Base-by-base conservation (phyloP, 139 green algal species). In the Tetradesmus lagerheimii region DNA sequence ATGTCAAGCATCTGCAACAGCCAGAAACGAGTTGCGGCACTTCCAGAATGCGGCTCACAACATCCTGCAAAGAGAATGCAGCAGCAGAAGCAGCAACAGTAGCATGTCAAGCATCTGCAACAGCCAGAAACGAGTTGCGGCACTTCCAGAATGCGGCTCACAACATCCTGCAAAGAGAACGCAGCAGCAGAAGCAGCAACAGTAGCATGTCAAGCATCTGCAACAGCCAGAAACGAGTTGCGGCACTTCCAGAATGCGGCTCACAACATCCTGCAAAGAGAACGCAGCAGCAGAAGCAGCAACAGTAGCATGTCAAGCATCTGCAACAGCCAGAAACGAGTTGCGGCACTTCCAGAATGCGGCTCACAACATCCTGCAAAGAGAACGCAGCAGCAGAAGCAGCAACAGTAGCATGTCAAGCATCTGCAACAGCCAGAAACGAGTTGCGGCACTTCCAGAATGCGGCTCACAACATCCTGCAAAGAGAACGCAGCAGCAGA, bases 231-330 rank as follows among this genome's bases (percentile, higher is more conserved):
- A 2, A 2, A 27, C 50, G 50, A 88, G 41, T 27, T 88, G 83
- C 90, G 98, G 96, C 1, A 96, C 96, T 15, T 95, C 90, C 11
- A 93, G 86, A 16, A 98, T 94, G 18, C 78, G 29, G 37, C 94
- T 90, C 1, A 98, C 66, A 4, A 98, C 90, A 18, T 95, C 94
- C 92, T 97, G 93, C 20, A 50, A 29, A 25, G 45, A 34, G 37
- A n/a, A n/a, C n/a, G n/a, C 43, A 50, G 53, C 20, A 37, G 37
- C 83, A 41, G 62, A 15, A 71, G 20, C 57, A 71, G 57, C 23
- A 71, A 18, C 57, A 31, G 25, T 23, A 31, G 57, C 14, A 0
- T 4, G 0, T 0, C 14, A 27, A 64, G 11, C 2, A 27, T 2
- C 14, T 25, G 0, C 50, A 64, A 64, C n/a, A 27, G 50, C 0